Evolutionary conservation across 768 basidiomycete species (phyloP), one percentile per base, ranked within the genome.

Genomic region (Omphalotus guepiniiformis): DNA sequence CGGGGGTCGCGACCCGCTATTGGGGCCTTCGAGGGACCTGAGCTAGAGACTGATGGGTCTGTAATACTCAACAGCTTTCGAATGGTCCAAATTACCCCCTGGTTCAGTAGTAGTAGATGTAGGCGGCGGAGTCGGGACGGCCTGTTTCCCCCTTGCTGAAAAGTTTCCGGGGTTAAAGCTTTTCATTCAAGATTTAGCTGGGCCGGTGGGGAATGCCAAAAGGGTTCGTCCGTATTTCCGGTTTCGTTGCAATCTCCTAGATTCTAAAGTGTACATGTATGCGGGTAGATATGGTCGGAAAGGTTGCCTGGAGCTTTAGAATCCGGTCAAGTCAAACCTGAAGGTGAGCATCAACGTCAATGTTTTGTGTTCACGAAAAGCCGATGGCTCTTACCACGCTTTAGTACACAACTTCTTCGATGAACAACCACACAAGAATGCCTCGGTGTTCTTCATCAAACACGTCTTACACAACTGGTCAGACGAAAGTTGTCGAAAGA

Each of bases 401-500:
- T 16, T 26, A 67, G 73, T 62, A 3, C 78, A 80, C 39, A 74
- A 79, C 58, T 80, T 78, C 54, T 78, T 80, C 56, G 62, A 59
- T 8, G 69, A 68, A 2, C 78, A 80, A 51, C 64, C 66, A 1
- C 44, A 60, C 12, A 50, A 61, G 3, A 18, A 62, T 32, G 51
- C 70, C 58, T 65, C 73, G 1, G 70, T 77, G 3, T 79, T 73
- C 54, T 53, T 79, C 12, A 52, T 80, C 26, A 65, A 75, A 27
- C 68, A 70, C 9, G 68, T 78, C 39, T 68, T 76, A 22, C 78
- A 80, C 48, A 76, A 80, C 51, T 80, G 78, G 78, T 68, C 76
- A 1, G 78, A 79, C 42, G 57, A 53, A 2, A 63, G 52, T 23
- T 61, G 63, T 25, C 53, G 51, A 19, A 67, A 67, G 29, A 76